A percentile compares a stretch with the other conserved stretches of the same genome.
phyloP scores from a whole-genome alignment of 257 asterid genomes.

The Capsicum pubescens region DNA sequence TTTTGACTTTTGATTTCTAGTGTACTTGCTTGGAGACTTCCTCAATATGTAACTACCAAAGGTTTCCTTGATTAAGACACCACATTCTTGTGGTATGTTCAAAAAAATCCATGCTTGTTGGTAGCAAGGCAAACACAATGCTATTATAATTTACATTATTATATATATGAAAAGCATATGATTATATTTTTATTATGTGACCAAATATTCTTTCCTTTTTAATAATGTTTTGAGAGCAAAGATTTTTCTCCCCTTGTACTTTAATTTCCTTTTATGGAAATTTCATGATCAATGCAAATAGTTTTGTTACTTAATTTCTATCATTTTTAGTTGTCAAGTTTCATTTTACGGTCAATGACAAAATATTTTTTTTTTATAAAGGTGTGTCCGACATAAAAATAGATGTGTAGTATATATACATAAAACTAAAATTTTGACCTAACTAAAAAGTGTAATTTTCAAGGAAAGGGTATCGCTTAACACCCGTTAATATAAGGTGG shows the following conservation, averaged over 20 bases:
- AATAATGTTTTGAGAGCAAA: background rate
- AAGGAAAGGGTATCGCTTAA: too few species aligned
- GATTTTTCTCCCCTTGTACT: background rate
- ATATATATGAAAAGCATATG: background rate
- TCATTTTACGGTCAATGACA: too few species aligned
- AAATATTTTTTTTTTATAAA: too few species aligned
- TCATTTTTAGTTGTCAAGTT: too few species aligned
- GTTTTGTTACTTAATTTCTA: too few species aligned
- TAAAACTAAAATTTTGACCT: too few species aligned
- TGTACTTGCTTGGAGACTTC: background rate
- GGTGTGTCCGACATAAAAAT: too few species aligned
- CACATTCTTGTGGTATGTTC: constrained; percentile 29
- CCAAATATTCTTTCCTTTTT: constrained; percentile 11
- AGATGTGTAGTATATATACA: too few species aligned
- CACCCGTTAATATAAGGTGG: too few species aligned
- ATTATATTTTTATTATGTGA: background rate
- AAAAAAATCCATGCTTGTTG: constrained; percentile 37
- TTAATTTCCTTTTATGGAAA: too few species aligned
- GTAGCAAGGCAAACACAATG: background rate
- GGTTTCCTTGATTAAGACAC: constrained; percentile 56
- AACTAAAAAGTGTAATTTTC: too few species aligned
- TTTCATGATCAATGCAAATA: too few species aligned
- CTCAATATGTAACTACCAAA: background rate
- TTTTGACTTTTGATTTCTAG: constrained; percentile 13
- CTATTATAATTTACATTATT: background rate